Percentiles rank a stretch among this genome's conserved stretches.
These are phyloP conservation scores for Colletotrichum sp. DNA, from an alignment of 2,329 filamentous ascomycete genomes.

Conservation along the genomic window DNA sequence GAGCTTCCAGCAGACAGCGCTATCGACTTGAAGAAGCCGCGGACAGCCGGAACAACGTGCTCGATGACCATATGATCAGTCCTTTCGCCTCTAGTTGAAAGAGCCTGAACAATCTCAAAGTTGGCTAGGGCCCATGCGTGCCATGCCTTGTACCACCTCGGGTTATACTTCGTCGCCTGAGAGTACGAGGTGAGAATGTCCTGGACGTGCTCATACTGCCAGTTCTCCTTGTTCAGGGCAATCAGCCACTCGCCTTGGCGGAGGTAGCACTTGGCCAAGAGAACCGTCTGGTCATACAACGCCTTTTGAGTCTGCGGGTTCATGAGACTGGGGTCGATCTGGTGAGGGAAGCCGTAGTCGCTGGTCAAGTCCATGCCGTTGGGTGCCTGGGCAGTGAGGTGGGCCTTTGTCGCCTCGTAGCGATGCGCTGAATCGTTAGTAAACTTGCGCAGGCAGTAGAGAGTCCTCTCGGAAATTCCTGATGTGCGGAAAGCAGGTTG, in stretches of 20 bases:
- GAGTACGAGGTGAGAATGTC: slow-evolving; percentile 92
- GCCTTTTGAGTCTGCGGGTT: slow-evolving; percentile 57
- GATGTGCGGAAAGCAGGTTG: slow-evolving; percentile 48
- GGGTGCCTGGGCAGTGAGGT: slow-evolving; percentile 50
- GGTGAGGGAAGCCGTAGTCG: slow-evolving; percentile 57
- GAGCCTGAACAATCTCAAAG: slow-evolving; percentile 93
- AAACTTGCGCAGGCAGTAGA: slow-evolving; percentile 65
- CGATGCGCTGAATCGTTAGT: slow-evolving; percentile 63
- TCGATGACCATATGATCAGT: slow-evolving; percentile 76
- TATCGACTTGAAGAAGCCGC: slow-evolving; percentile 98
- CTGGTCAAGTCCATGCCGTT: slow-evolving; percentile 49
- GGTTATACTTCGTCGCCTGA: slow-evolving; percentile 91
- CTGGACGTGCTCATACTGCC: slow-evolving; percentile 84
- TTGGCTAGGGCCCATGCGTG: slow-evolving; percentile 98
- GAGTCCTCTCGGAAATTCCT: slow-evolving; percentile 57
- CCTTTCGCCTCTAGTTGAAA: slow-evolving; percentile 61
- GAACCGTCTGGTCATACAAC: slow-evolving; percentile 65
- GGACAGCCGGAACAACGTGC: slow-evolving; percentile 92
- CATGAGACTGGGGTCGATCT: slow-evolving; percentile 48
- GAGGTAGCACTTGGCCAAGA: slow-evolving; percentile 94
- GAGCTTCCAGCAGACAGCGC: slow-evolving; percentile 90
- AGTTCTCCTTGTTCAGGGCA: slow-evolving; percentile 82
- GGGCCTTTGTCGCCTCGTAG: slow-evolving; percentile 58
- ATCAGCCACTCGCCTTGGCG: slow-evolving; percentile 97
- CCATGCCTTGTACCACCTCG: slow-evolving; percentile 98